A percentile compares a stretch with the other conserved stretches of the same genome.
These are phyloP conservation scores for Stachybotrys chlorohalonatus DNA, from an alignment of 2,329 filamentous ascomycete genomes.

Conservation along the genomic window DNA sequence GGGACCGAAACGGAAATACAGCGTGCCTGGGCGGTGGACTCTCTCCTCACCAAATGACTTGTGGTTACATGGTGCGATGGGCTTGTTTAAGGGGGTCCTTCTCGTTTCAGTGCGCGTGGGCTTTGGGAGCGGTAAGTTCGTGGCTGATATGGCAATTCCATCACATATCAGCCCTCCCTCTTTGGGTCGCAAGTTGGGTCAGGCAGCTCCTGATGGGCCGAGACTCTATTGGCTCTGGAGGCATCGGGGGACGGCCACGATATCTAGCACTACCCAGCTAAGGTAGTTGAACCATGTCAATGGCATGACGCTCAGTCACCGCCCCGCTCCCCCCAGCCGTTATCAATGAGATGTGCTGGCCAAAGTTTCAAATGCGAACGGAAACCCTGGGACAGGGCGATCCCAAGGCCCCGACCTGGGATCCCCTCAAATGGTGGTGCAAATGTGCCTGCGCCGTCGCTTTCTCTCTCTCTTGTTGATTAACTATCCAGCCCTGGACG, in stretches of 20 bases:
- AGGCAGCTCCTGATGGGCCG: background rate
- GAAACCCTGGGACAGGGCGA: background rate
- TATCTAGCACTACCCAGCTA: no score
- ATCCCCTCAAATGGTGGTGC: background rate
- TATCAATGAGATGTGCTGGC: background rate
- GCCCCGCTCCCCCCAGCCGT: background rate
- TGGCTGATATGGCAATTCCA: background rate
- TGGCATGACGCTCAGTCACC: slow-evolving; percentile 2
- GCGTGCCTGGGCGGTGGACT: background rate
- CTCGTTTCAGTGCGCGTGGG: background rate
- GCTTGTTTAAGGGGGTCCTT: background rate
- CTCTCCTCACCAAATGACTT: background rate
- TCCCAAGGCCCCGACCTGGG: background rate
- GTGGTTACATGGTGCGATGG: background rate
- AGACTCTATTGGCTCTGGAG: background rate
- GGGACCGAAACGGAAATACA: background rate
- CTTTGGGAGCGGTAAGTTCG: background rate
- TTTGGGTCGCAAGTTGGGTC: background rate
- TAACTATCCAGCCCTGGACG: background rate
- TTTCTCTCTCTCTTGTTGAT: background rate
- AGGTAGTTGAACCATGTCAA: no score
- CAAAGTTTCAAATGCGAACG: slow-evolving; percentile 1
- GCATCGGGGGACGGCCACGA: no score
- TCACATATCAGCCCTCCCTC: background rate
- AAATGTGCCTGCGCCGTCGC: background rate